Evolutionary conservation across 805 yeast species (phyloP), one percentile per base, ranked within the genome.

Genomic region (Cyberlindnera xylosilytica): DNA sequence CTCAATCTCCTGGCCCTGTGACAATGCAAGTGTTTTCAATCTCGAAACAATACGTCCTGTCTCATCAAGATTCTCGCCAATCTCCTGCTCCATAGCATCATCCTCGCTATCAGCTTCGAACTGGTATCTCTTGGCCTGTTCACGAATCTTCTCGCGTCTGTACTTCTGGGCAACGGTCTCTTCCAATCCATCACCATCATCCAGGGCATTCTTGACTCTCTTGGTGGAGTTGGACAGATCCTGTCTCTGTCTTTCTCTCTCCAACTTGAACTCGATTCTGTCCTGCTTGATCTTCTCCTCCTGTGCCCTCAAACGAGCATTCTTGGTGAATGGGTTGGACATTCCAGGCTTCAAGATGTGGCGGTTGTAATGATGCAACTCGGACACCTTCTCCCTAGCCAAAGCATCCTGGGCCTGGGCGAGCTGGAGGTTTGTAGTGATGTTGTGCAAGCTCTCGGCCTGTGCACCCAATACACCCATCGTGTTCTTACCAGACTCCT

Each of bases 401-500:
- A 86, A 76, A 52, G 80, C 71, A 45, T 87, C 86, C 60, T 89
- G 96, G 3, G 87, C 82, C 45, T 81, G 84, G 39, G 95, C 87
- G 41, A 86, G 66, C 41, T 85, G 78, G 52, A 91, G 68, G 51
- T 82, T 82, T 50, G 78, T 78, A 60, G 93, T 97, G 17, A 90
- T 81, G 56, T 78, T 79, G 61, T 83, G 86, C 49, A 93, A 69
- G 37, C 87, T 73, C 60, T 89, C 97, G 44, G 93, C 81, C 63
- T 93, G 98, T n/a, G 90, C 78, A 20, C 99, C 99, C 37, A 93
- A 73, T 79, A 87, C 79, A 22, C 97, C 97, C 49, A 91, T 65
- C 0, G 97, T 84, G 60, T 91, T 90, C 49, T 81, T 70, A 28
- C 88, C 91, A 6, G 83, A 71, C 46, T 75, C 76, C 56, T 83